phyloP scores from a whole-genome alignment of 139 green algal species.

The Closterium sp. region DNA sequence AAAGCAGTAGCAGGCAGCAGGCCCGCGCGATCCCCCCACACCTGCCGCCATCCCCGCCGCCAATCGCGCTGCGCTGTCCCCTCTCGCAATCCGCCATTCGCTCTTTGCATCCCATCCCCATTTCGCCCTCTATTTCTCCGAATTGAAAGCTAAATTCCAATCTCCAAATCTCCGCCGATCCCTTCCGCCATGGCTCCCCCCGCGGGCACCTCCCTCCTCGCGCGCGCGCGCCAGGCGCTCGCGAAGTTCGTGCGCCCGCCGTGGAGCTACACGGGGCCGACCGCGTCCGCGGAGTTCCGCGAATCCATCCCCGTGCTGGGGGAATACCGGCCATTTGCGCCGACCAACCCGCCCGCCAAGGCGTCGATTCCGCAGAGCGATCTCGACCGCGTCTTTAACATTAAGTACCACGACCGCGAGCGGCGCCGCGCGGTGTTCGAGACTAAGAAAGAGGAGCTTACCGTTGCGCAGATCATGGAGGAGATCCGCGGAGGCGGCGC shows the following conservation, averaged over 20 bases:
- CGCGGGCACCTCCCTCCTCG: neutral
- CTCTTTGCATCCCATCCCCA: neutral
- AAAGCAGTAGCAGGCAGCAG: no score
- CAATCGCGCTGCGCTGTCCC: neutral
- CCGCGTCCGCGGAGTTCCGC: neutral
- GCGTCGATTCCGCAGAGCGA: neutral
- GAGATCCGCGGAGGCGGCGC: neutral
- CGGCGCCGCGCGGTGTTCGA: neutral
- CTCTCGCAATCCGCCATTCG: no score
- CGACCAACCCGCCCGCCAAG: neutral
- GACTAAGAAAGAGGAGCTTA: neutral
- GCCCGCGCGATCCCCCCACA: neutral
- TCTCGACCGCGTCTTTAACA: constrained; percentile 4
- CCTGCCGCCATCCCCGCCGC: neutral
- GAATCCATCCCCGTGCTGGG: neutral
- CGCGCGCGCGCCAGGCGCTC: neutral
- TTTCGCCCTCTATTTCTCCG: neutral
- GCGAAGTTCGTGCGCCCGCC: neutral
- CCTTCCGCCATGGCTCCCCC: neutral
- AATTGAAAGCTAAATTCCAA: neutral
- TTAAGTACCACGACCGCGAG: constrained; percentile 13
- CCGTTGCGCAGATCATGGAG: neutral
- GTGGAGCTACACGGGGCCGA: neutral
- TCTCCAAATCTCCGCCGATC: neutral
- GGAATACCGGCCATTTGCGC: neutral